phyloP scores from a whole-genome alignment of 345 rosid species.

The Camelina laxa region DNA sequence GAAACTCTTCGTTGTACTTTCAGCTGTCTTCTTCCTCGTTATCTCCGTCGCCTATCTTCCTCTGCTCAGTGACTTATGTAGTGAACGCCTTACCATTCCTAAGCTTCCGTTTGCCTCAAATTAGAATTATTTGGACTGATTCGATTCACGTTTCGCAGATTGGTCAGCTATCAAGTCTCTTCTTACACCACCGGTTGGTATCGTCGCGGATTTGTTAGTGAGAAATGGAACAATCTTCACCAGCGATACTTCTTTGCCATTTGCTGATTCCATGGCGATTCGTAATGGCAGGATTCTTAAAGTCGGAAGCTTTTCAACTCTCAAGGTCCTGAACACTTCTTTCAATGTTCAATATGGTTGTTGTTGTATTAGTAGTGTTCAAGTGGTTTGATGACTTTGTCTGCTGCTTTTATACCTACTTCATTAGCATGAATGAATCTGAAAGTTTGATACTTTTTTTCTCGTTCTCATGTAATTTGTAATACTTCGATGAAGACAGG shows the following conservation, averaged over 20 bases:
- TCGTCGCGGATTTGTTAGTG: conserved; percentile 64
- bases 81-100: neutral
- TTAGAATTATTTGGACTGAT: neutral
- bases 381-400: neutral
- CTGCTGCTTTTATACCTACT: neutral
- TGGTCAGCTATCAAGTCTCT: conserved; percentile 54
- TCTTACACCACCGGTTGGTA: conserved; percentile 37
- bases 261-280: conserved; percentile 83
- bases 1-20: conserved; percentile 47
- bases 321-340: conserved; percentile 54
- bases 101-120: neutral
- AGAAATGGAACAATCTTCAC: conserved; percentile 85
- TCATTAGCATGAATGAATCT: conserved; percentile 10
- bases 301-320: conserved; percentile 66
- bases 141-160: conserved; percentile 43
- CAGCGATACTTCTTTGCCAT: conserved; percentile 62
- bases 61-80: conserved; percentile 47
- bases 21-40: conserved; percentile 50
- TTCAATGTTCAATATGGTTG: conserved; percentile 9
- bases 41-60: conserved; percentile 49
- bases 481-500: conserved; percentile 47
- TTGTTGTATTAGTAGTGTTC: neutral
- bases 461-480: conserved; percentile 12
- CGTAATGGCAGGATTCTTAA: conserved; percentile 71
- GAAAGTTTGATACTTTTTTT: conserved; percentile 1